Evolutionary conservation across 2,329 filamentous ascomycete genomes (phyloP), one percentile per base, ranked within the genome.

Genomic region (Epichloe hybrida): DNA sequence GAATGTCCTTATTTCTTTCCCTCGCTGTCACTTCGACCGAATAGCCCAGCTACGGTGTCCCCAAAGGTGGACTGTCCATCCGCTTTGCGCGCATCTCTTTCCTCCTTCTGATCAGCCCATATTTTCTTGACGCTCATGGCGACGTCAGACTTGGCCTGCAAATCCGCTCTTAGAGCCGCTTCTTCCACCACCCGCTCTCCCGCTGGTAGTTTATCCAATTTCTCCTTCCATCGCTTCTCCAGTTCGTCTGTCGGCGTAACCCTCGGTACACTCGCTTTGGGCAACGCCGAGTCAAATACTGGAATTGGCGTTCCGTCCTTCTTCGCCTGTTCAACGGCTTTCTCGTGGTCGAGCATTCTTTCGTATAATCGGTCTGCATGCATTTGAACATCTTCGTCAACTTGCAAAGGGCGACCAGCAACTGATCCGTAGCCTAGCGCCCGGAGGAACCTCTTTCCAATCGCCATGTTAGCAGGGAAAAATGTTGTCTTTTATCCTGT

Each of bases 301-400:
- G 84, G 83, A 44, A 73, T 63, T 0, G 76, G 73, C n/a, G 66
- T 67, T 31, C 80, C 80, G 56, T 78, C 76, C 50, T 75, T 72
- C 65, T 81, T 81, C 37, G 84, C 86, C 59, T 81, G 76, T 56
- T 85, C 80, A n/a, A 86, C 80, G 55, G 76, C 78, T 20, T 73
- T 74, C 67, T 98, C 91, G 64, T 95, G 88, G 54, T 80, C 76
- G 38, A 95, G 68, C 83, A 97, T 88, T 58, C 85, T 81, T 61
- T 91, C 86, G 67, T 89, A 98, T 40, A 98, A 75, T 55, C 80
- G 80, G 70, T 98, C 93, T 53, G 91, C 91, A 66, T 96, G 90
- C 83, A 97, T 88, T 68, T 97, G 93, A 54, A 98, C 88, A 58
- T 84, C 80, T 65, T 96, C 90, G 59, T 95, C 86, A 48, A 86